Base-by-base conservation (phyloP, 306 rosid genomes). In the Corylus heterophylla region DNA sequence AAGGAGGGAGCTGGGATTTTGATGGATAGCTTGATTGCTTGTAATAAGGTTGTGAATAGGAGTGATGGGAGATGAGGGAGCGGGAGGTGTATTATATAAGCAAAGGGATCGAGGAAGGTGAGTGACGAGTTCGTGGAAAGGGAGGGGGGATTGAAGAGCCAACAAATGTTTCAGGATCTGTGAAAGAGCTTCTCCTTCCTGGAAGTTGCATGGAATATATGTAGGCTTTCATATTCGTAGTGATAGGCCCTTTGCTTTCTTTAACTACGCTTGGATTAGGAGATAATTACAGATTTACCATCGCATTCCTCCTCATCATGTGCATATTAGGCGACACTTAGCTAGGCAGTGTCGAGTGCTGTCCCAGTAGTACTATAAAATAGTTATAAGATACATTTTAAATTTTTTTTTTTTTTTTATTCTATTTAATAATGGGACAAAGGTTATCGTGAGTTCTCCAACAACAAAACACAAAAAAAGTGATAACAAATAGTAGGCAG, bases 131-230 rank as follows among this genome's bases (percentile, higher is more conserved):
- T 68, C 72, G 51, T 18, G 50, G 76, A 58, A 50, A 56, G 77
- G 55, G 31, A 35, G 62, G 50, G 69, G 72, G 22, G 44, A 37
- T 68, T 13, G 58, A 79, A 14, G 37, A 68, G 56, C 73, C 73
- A 70, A 79, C 16, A 17, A 72, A 50, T 55, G 9, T 47, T 18
- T 39, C 74, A 20, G 64, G 18, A 45, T 25, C 35, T 55, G 54
- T 3, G 67, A 3, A 66, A 58, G 16, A 27, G 69, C 84, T 78
- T 82, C 85, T 76, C 87, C 85, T 80, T 87, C 91, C 82, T 75
- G 86, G 91, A 89, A 89, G 84, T 68, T 89, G 88, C 91, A 80
- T 75, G 63, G 35, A 63, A 42, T 66, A 71, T 56, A 39, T 12
- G 51, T 63, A 50, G n/a, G 12, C 25, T 66, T 22, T 10, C 16